These are phyloP conservation scores for Trichophyton benhamiae DNA, from an alignment of 2,329 filamentous ascomycete genomes.

Conservation along the genomic window DNA sequence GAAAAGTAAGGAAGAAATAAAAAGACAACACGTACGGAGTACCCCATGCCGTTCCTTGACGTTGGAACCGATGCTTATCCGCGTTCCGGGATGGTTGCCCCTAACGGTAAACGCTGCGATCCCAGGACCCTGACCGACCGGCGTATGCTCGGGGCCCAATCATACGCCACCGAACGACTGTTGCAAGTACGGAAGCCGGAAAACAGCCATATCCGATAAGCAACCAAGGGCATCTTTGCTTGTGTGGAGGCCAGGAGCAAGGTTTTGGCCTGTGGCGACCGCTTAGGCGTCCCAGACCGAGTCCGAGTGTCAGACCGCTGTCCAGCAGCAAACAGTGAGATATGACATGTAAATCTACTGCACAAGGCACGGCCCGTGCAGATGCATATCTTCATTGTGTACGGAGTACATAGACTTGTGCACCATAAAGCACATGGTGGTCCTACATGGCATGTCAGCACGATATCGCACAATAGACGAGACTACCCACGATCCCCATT, in stretches of 20 bases:
- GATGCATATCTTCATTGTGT: not conserved
- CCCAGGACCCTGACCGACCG: not conserved
- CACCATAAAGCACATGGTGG: not conserved
- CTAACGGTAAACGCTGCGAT: not conserved
- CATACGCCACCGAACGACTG: not conserved
- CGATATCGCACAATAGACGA: not conserved
- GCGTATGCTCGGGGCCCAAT: not conserved
- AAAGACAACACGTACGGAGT: not conserved
- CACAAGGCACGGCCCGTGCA: not conserved
- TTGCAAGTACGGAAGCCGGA: not conserved
- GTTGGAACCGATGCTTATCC: not conserved
- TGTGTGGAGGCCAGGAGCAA: not conserved
- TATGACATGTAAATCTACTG: not conserved
- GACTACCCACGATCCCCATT: not conserved
- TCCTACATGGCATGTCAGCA: not conserved
- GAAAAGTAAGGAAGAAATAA: not conserved
- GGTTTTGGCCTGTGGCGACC: not conserved
- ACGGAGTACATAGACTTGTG: not conserved
- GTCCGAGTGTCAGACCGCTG: not conserved
- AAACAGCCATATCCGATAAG: not conserved
- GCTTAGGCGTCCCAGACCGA: no score
- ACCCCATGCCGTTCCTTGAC: not conserved
- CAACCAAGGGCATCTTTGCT: not conserved
- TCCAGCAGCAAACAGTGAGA: not conserved
- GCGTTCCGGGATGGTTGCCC: not conserved